Evolutionary conservation across 2,329 filamentous ascomycete genomes (phyloP).

Genomic region (Cytospora piceicola): DNA sequence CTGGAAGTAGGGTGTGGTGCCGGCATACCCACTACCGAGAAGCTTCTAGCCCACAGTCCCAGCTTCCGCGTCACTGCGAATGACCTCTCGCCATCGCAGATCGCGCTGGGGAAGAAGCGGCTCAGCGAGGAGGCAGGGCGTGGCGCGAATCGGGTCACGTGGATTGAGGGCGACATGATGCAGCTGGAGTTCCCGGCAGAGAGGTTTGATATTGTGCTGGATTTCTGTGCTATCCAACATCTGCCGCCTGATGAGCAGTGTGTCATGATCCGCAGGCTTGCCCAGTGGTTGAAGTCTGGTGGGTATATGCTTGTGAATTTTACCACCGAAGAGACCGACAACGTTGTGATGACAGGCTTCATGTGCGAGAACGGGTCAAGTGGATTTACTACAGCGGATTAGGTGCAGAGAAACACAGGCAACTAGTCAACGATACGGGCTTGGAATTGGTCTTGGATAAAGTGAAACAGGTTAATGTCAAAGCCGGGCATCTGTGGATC

Average conservation of each 20-base stretch:
- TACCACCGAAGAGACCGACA: constrained; percentile 40
- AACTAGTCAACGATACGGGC: constrained; percentile 38
- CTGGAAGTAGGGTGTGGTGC: constrained; percentile 50
- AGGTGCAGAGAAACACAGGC: constrained; percentile 42
- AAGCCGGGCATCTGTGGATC: constrained; percentile 46
- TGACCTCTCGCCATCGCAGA: constrained; percentile 47
- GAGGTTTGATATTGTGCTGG: constrained; percentile 16
- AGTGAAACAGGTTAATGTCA: constrained; percentile 39
- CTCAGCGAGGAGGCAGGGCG: constrained; percentile 32
- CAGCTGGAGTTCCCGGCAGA: constrained; percentile 35
- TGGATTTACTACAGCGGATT: constrained; percentile 52
- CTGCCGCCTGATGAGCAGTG: constrained; percentile 56
- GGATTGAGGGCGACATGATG: constrained; percentile 27
- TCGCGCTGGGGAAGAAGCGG: constrained; percentile 39
- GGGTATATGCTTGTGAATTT: constrained; percentile 56
- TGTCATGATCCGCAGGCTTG: constrained; percentile 48
- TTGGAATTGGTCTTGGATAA: constrained; percentile 41
- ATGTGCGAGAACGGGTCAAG: constrained; percentile 42
- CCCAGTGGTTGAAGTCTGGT: constrained; percentile 54
- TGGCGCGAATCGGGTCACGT: constrained; percentile 22
- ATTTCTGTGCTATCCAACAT: constrained; percentile 59
- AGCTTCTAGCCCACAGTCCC: constrained; percentile 38
- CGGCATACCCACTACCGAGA: constrained; percentile 43
- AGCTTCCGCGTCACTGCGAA: constrained; percentile 42
- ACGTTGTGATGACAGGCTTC: constrained; percentile 42